phyloP scores from a whole-genome alignment of 306 rosid species.

The Medicago lupulina region DNA sequence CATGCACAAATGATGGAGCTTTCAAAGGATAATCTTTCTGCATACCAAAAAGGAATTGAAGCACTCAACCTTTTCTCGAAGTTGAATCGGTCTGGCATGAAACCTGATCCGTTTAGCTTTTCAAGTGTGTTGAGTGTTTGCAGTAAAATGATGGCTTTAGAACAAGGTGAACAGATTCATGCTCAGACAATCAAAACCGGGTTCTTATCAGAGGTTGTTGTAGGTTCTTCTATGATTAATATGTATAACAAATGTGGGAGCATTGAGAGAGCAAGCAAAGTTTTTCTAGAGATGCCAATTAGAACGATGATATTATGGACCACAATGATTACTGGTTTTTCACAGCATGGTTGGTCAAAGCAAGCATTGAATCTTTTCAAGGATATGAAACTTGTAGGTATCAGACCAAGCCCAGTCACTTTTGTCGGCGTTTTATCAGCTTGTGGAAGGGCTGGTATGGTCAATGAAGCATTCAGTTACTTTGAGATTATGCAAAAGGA shows the following conservation, averaged over 20 bases:
- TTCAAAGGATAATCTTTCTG: slow-evolving; percentile 64
- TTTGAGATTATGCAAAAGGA: slow-evolving; percentile 80
- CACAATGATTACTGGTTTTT: slow-evolving; percentile 78
- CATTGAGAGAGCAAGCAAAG: slow-evolving; percentile 80
- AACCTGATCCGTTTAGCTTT: slow-evolving; percentile 78
- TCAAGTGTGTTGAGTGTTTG: slow-evolving; percentile 81
- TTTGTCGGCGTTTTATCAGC: slow-evolving; percentile 92
- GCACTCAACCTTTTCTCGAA: slow-evolving; percentile 65
- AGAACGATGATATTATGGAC: slow-evolving; percentile 95
- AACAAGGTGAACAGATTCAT: slow-evolving; percentile 88
- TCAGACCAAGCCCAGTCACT: slow-evolving; percentile 76
- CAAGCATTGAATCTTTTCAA: slow-evolving; percentile 82
- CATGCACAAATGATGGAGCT: slow-evolving; percentile 73
- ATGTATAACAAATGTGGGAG: slow-evolving; percentile 94
- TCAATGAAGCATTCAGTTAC: slow-evolving; percentile 68
- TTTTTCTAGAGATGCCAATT: slow-evolving; percentile 81
- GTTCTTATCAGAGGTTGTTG: slow-evolving; percentile 70
- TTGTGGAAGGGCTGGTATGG: slow-evolving; percentile 82
- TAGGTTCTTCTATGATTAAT: slow-evolving; percentile 68
- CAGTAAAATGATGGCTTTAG: slow-evolving; percentile 69
- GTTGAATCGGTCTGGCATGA: slow-evolving; percentile 66
- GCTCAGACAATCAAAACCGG: slow-evolving; percentile 80
- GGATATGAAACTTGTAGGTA: slow-evolving; percentile 80
- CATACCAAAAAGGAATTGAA: slow-evolving; percentile 63
- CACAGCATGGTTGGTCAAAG: slow-evolving; percentile 76